Evolutionary conservation across 116 monocot genomes (phyloP).

Genomic region (Posidonia oceanica): DNA sequence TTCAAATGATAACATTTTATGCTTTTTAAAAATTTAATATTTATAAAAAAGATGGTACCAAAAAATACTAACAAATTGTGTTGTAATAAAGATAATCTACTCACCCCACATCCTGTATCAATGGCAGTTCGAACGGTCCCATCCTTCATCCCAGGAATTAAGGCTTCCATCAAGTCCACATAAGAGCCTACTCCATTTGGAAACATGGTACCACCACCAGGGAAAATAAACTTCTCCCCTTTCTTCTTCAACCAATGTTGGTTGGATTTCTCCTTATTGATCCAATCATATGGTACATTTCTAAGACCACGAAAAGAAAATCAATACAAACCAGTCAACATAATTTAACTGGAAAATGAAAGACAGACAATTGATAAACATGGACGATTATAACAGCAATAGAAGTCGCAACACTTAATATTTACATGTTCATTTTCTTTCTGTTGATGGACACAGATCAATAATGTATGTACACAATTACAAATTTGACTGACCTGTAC

Average conservation of each 20-base stretch:
- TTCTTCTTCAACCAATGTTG: slow-evolving; percentile 91
- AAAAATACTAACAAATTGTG: no score
- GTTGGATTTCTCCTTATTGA: slow-evolving; percentile 89
- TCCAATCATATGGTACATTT: slow-evolving; percentile 97
- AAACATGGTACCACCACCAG: slow-evolving; percentile 98
- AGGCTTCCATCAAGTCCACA: slow-evolving; percentile 72
- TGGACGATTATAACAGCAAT: neutral
- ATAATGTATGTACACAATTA: neutral
- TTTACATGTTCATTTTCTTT: neutral
- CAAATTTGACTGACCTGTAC: slow-evolving; percentile 57
- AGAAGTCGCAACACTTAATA: neutral
- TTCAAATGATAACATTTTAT: no score
- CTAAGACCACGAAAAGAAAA: slow-evolving; percentile 17
- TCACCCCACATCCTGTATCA: slow-evolving; percentile 92
- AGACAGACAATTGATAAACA: neutral
- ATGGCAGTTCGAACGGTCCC: slow-evolving; percentile 88
- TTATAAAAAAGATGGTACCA: no score
- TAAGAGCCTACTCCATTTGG: slow-evolving; percentile 89
- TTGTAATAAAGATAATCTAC: neutral
- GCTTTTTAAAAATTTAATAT: no score
- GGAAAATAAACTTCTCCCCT: slow-evolving; percentile 88
- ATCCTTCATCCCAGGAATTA: slow-evolving; percentile 96
- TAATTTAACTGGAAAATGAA: neutral
- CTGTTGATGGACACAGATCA: neutral
- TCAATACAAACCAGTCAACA: neutral